phyloP scores from a whole-genome alignment of 441 rosid species.

The Dalechampia spathulata region DNA sequence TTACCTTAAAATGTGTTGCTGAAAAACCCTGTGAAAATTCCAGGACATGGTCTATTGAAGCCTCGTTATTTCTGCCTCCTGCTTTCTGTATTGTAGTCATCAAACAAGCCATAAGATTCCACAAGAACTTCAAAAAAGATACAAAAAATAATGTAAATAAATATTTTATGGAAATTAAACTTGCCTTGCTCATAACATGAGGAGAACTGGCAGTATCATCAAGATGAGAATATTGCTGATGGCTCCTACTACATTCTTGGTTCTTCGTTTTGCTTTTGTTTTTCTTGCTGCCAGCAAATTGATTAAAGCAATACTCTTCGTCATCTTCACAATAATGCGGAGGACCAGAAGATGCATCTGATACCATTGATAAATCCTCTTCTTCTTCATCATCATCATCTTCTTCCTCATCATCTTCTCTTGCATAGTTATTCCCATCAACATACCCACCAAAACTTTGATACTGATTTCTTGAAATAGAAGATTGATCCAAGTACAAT shows the following conservation, averaged over 20 bases:
- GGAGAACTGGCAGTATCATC: constrained; percentile 72
- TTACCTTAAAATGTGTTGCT: constrained; percentile 37
- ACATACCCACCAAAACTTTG: constrained; percentile 17
- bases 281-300: constrained; percentile 11
- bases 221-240: constrained; percentile 32
- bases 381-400: constrained; percentile 28
- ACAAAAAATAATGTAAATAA: not conserved
- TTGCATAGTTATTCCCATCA: constrained; percentile 12
- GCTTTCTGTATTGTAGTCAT: constrained; percentile 24
- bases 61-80: constrained; percentile 18
- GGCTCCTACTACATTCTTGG: constrained; percentile 20
- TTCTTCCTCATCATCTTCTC: not conserved
- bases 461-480: constrained; percentile 24
- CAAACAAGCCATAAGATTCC: constrained; percentile 2
- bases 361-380: constrained; percentile 62
- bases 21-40: constrained; percentile 45
- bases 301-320: constrained; percentile 8
- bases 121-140: not conserved
- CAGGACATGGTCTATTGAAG: constrained; percentile 27
- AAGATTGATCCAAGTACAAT: constrained; percentile 59
- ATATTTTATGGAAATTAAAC: constrained; percentile 3
- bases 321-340: constrained; percentile 32
- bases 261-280: constrained; percentile 28
- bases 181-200: constrained; percentile 38
- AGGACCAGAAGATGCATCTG: constrained; percentile 73